Evolutionary conservation across 768 basidiomycete species (phyloP).

Genomic region (Hygrophoropsis aurantiaca): DNA sequence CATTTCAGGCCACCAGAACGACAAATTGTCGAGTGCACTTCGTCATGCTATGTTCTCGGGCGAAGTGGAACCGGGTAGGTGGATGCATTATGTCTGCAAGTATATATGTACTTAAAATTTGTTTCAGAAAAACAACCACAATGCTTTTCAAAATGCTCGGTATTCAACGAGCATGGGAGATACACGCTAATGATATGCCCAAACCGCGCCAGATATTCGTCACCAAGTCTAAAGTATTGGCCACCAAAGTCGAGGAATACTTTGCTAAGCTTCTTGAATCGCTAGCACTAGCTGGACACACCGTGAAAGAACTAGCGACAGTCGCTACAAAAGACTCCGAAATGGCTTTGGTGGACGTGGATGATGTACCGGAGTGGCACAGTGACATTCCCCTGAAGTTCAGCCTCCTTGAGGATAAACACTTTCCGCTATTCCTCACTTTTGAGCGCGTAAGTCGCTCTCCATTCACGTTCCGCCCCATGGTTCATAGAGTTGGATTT

Average conservation of each 20-base stretch:
- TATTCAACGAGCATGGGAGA: slow-evolving; percentile 56
- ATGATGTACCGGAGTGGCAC: slow-evolving; percentile 42
- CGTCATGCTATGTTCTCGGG: slow-evolving; percentile 67
- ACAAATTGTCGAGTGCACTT: slow-evolving; percentile 55
- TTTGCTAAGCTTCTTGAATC: slow-evolving; percentile 53
- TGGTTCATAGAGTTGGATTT: not conserved
- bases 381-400: slow-evolving; percentile 50
- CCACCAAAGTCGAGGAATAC: slow-evolving; percentile 69
- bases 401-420: slow-evolving; percentile 52
- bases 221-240: slow-evolving; percentile 66
- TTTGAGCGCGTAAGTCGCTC: slow-evolving; percentile 51
- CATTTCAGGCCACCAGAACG: slow-evolving; percentile 44
- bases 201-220: slow-evolving; percentile 72
- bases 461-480: too few relatives aligned
- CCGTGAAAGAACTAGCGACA: slow-evolving; percentile 38
- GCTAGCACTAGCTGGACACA: slow-evolving; percentile 33
- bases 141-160: slow-evolving; percentile 77
- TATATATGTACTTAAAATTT: too few relatives aligned
- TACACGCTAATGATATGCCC: slow-evolving; percentile 30
- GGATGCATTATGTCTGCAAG: too few relatives aligned
- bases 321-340: slow-evolving; percentile 12
- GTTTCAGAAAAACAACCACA: slow-evolving; percentile 66
- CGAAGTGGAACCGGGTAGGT: slow-evolving; percentile 79
- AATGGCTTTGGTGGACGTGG: slow-evolving; percentile 32
- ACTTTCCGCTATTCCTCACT: slow-evolving; percentile 73